Base-by-base conservation (phyloP, 169 alveolate species). In the Babesia ovata region DNA sequence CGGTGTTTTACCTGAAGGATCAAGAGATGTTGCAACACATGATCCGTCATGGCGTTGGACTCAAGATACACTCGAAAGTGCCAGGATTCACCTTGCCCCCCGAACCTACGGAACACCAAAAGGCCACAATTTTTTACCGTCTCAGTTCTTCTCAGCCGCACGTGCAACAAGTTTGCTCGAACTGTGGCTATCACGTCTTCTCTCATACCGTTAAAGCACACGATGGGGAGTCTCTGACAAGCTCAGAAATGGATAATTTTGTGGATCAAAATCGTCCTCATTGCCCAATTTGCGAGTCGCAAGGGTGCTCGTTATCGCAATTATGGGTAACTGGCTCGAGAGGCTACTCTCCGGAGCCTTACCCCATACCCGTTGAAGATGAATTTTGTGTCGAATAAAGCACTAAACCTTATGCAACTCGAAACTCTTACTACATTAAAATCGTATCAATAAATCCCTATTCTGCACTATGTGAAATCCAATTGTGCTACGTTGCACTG, bases 101-200 rank as follows among this genome's bases (percentile, higher is more conserved):
- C 0, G 70, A 76, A 16, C 67, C 74, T 17, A 56, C 75, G 16
- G 83, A 69, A 19, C 57, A 50, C 42, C 87, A 70, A 42, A 70
- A 67, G 76, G 16, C 39, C 10, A 70, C 69, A 4, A 21, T 36
- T 54, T 53, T 70, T 12, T 70, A 79, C 48, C 61, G 83, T 19
- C 19, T 79, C 26, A 79, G 45, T 17, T 22, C 60, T 3, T 52
- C 87, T 11, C 87, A 79, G 63, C 87, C 87, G 29, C 59, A 52
- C 13, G 59, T 50, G 7, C 78, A 33, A n/a, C 28, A n/a, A 9
- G 21, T 21, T 24, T 79, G 87, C 61, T n/a, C 67, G n/a, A 4
- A 54, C 33, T 79, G 87, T 36, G 76, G 75, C 24, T 67, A 67
- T 39, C 19, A 21, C 39, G 53, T 79, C 29, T 79, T 69, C 36